Evolutionary conservation across 2,329 filamentous ascomycete species (phyloP), one percentile per base, ranked within the genome.

Genomic region (Nemania abortiva): DNA sequence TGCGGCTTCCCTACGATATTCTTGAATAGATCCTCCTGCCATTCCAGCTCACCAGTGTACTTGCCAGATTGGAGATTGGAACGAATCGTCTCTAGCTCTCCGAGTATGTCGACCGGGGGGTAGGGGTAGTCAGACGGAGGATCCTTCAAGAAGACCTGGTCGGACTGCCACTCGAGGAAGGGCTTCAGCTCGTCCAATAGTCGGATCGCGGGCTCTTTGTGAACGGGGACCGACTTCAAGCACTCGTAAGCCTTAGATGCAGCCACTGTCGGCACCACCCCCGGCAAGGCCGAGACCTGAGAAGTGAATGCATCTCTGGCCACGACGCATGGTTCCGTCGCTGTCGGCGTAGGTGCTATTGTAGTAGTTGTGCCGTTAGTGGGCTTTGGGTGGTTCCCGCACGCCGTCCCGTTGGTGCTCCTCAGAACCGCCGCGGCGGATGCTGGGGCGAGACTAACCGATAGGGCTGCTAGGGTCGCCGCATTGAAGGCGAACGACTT

Each of bases 91-190:
- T 66, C 63, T 4, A 69, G 49, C 10, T 67, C 67, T 11, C 47
- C 64, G 18, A 64, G 37, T 55, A 69, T 60, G 58, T 69, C 63
- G 13, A 63, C 67, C 0, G 63, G 63, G 0, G 63, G 54, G 42
- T 69, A 66, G 45, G 67, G 67, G 29, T 66, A 69, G 20, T 67
- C 63, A 27, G 67, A 52, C 10, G 67, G 67, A 18, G 67, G 67
- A 18, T 69, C 10, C 50, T 69, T 66, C 59, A 69, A 53, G 22
- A 50, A 66, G n/a, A 53, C 37, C 47, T 63, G 63, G 42, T 69
- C 67, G 4, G 67, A 69, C 22, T 69, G 67, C 67, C 67, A 69
- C 54, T 69, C 67, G 9, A 69, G 67, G 22, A 69, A 66, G 10
- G 67, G 63, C 39, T 67, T 63, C 22, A 69, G 37, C n/a, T 34